Base-by-base conservation (phyloP, 805 yeast genomes). In the Starmerella powellii region DNA sequence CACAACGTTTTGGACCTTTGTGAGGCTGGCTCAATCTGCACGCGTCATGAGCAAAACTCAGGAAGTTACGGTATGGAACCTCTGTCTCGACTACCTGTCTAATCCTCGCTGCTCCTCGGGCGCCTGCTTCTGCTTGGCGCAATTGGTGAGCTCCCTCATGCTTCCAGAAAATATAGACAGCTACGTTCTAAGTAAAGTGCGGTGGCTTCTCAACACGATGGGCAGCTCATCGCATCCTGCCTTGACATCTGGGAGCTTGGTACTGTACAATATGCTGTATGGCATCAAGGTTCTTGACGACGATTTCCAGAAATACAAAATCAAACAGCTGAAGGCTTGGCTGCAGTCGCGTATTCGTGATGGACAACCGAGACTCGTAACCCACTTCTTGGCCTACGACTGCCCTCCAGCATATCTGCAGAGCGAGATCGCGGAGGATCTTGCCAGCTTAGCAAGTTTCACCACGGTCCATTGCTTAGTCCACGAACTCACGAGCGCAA, bases 201-300 rank as follows among this genome's bases (percentile, higher is more conserved):
- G 13, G 15, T 10, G 31, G 5, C 34, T 42, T 6, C 15, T 42
- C 2, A 11, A 6, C 10, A 23, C 31, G 5, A 27, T 45, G 34
- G 30, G 31, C 6, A 26, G 19, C 8, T 37, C 44, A 1, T 24
- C 41, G 3, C 15, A 31, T n/a, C 46, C 44, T 8, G 3, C 3
- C 1, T 20, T 44, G 8, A 31, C 46, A 2, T 44, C 50, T 1
- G 50, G 52, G 12, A 47, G 47, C 16, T 24, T 47, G 3, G 6
- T 16, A 1, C 31, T 47, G 13, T 46, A 34, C 26, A 6, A 17
- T 6, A 18, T 27, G 8, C 23, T 47, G 4, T 6, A 26, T 1
- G 19, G 21, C 8, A 21, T 44, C 10, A 18, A n/a, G 6, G 28
- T 49, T 6, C 35, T 46, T 3, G 48, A 49, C 19, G 37, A 34